Base-by-base conservation (phyloP, 805 yeast species). In the Spathaspora hagerdaliae region DNA sequence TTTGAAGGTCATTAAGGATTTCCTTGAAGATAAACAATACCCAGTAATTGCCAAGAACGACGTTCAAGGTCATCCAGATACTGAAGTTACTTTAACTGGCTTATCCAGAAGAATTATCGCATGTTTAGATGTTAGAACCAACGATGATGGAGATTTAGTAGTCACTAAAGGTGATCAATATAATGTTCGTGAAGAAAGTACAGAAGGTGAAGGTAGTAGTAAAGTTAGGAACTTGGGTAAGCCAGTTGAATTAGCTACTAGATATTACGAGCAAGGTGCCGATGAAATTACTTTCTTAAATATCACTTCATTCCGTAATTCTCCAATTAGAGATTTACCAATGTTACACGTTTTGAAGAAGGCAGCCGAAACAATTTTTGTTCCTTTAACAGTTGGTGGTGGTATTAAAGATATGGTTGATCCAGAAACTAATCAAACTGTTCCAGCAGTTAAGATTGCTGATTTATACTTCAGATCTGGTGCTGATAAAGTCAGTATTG, bases 101-200 rank as follows among this genome's bases (percentile, higher is more conserved):
- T 73, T 94, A 27, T 84, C 97, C 1, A 79, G 92, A 62, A 82
- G 99, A 65, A 80, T 95, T 19, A 90, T 94, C 67, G 99, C 99
- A 0, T 94, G 99, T 64, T 67, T 94, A 38, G 99, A 94, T 61
- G 99, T 94, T n/a, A 81, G 99, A 57, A 75, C 96, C 6, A 94
- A 94, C 61, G 99, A 94, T 59, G 73, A 73, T 34, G 99, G 99
- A 31, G 99, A 94, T 61, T 75, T 94, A 54, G 99, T 94, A 1
- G 99, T 94, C 27, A 94, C 99, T 0, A 94, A 94, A 66, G 99
- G 99, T 46, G 99, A 94, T 60, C 99, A 94, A 64, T 94, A 94
- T 62, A 96, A 94, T 65, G 99, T 94, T 1, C 81, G 99, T 53
- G 97, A 91, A 58, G 42, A 60, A 2, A 60, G 65, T 5, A 59